These are phyloP conservation scores for Bruguiera sexangula DNA, from an alignment of 345 rosid species.

Conservation along the genomic window DNA sequence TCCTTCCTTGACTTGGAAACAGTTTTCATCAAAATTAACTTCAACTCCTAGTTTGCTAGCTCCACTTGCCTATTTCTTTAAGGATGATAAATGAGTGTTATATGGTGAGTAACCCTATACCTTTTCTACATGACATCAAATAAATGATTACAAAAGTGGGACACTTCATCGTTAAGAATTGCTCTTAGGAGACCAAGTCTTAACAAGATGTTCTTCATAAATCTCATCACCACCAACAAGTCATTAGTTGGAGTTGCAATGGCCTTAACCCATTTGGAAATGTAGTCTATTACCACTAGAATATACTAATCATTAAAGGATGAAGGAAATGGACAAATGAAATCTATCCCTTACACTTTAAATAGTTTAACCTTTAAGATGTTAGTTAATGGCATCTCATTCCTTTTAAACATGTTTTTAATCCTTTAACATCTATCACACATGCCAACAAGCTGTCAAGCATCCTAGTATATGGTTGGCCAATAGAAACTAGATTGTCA, in stretches of 20 bases:
- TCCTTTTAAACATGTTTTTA: not conserved
- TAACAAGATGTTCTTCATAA: not conserved
- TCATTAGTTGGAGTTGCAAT: not conserved
- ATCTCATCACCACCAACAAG: not conserved
- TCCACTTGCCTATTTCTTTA: not conserved
- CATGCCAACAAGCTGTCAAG: no score
- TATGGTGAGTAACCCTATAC: not conserved
- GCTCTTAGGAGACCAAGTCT: not conserved
- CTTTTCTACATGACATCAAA: not conserved
- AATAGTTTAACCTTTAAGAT: not conserved
- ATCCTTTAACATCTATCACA: not conserved
- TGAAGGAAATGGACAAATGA: not conserved
- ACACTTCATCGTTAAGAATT: not conserved
- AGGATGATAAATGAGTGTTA: not conserved
- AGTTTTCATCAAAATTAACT: not conserved
- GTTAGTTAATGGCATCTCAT: not conserved
- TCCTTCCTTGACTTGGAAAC: not conserved
- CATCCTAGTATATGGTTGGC: no score
- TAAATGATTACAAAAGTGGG: not conserved
- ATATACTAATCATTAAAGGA: not conserved
- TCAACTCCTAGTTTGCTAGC: not conserved
- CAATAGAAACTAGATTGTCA: no score
- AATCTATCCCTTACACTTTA: not conserved
- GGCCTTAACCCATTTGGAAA: not conserved
- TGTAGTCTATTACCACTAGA: not conserved